Evolutionary conservation across 768 basidiomycete species (phyloP), one percentile per base, ranked within the genome.

Genomic region (Lactifluus hygrophoroides): DNA sequence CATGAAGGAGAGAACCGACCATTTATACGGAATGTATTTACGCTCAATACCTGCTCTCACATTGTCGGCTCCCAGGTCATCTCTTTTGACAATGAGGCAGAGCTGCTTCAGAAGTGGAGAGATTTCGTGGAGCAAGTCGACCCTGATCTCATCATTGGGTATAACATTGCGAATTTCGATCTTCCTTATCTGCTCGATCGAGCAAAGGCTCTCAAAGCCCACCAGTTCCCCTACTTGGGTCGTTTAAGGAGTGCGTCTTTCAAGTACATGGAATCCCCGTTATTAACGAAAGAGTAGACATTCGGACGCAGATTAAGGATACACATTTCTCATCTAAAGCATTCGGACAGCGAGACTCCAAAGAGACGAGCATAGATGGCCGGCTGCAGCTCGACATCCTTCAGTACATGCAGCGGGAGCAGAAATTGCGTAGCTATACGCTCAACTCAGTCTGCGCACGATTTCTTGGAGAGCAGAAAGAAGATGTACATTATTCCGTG

Each of bases 321-420:
- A 92, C 96, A 0, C 96, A 99, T 69, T 99, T 99, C 73, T 96
- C 94, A 6, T 97, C 94, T 0, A 96, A 93, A 68, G 96, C 96
- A 0, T 98, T 94, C 66, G 96, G 96, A 19, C 90, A 93, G 66
- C 88, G 96, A 49, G 94, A 96, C 70, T 96, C 94, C 0, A 98
- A 98, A 69, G 92, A 94, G 55, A 94, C 94, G 0, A 73, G 77
- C 11, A 79, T 98, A 27, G 91, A 95, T 62, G 96, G 96, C 27
- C 85, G 96, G 25, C 75, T 99, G 10, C 96, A 98, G 71, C 83
- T 99, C 51, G 96, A 99, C 76, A 74, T 99, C 16, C 80, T 99
- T 35, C 94, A 97, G 65, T 94, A 91, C 69, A 98, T 99, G 94
- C 95, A 98, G 67, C 83, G 96, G 63, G 96, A 99, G 71, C 89